Evolutionary conservation across 140 eudicot genomes (phyloP).

Genomic region (Anethum foeniculum): DNA sequence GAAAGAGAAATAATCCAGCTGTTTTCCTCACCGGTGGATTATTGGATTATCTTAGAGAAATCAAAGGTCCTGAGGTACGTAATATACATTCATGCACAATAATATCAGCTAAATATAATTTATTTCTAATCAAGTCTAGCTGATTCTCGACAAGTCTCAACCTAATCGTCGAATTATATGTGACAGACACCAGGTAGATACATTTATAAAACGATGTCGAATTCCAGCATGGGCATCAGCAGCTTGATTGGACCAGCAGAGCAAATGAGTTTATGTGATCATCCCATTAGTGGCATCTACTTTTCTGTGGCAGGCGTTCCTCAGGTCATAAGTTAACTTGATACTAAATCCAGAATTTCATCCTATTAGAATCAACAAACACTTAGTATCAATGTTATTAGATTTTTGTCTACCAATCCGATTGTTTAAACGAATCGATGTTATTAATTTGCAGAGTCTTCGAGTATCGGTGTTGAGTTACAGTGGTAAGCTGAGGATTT

Average conservation of each 20-base stretch:
- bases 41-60: conserved; percentile 25
- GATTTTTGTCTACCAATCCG: too few relatives aligned
- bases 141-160: not conserved
- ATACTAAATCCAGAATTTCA: too few relatives aligned
- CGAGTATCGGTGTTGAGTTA: conserved; percentile 68
- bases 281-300: conserved; percentile 29
- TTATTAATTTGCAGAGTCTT: conserved; percentile 39
- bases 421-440: not conserved
- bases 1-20: conserved; percentile 36
- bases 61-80: conserved; percentile 50
- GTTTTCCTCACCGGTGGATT: conserved; percentile 35
- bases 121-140: too few relatives aligned
- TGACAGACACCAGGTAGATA: conserved; percentile 23
- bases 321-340: conserved; percentile 18
- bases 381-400: too few relatives aligned
- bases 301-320: conserved; percentile 26
- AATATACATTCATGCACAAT: not conserved
- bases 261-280: conserved; percentile 26
- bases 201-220: conserved; percentile 23
- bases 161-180: not conserved
- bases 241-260: conserved; percentile 32
- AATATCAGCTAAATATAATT: too few relatives aligned
- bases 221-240: conserved; percentile 25
- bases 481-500: conserved; percentile 60
- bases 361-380: too few relatives aligned